These are phyloP conservation scores for Hevea brasiliensis DNA, from an alignment of 345 rosid genomes.

Conservation along the genomic window DNA sequence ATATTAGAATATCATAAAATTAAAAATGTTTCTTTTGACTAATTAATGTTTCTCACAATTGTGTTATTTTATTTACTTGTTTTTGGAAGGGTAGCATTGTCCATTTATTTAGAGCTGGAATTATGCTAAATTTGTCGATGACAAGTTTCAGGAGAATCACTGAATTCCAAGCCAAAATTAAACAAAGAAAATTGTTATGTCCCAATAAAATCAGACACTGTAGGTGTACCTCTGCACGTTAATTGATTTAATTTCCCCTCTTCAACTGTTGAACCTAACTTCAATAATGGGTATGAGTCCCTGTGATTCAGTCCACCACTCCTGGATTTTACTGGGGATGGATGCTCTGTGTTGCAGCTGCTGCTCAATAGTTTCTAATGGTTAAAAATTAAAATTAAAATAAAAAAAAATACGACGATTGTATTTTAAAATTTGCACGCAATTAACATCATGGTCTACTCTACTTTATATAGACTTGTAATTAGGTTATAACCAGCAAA, in stretches of 20 bases:
- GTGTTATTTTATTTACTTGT: background rate
- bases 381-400: too few species aligned
- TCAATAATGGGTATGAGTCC: background rate
- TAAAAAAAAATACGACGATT: too few species aligned
- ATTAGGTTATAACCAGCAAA: background rate
- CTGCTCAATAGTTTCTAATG: background rate
- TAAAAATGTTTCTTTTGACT: too few species aligned
- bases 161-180: slow-evolving; percentile 4
- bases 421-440: too few species aligned
- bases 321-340: background rate
- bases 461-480: too few species aligned
- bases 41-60: too few species aligned
- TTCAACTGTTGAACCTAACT: background rate
- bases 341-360: too few species aligned
- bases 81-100: background rate
- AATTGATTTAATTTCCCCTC: background rate
- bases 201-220: background rate
- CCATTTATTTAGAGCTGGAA: background rate
- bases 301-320: background rate
- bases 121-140: background rate
- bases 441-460: too few species aligned
- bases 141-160: background rate
- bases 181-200: background rate
- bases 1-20: too few species aligned
- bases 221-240: background rate